These are phyloP conservation scores for Talaromyces marneffei DNA, from an alignment of 2,329 filamentous ascomycete genomes.

Conservation along the genomic window DNA sequence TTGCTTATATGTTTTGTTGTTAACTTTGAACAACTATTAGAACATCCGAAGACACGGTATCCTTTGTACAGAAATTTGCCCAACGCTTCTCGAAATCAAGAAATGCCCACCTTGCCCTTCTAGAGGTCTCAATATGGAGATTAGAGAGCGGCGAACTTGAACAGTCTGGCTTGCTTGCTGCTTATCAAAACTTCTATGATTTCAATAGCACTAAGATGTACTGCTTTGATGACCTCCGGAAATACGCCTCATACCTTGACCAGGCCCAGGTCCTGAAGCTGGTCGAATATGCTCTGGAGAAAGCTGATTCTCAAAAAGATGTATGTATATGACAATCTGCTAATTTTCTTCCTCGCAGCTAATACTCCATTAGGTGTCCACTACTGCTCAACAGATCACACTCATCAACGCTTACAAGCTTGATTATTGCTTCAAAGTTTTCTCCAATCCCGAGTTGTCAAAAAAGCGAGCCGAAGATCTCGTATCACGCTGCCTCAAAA, in stretches of 20 bases:
- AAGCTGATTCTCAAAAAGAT: constrained; percentile 17
- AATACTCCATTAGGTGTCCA: constrained; percentile 16
- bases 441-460: constrained; percentile 24
- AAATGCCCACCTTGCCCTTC: constrained; percentile 36
- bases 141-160: constrained; percentile 24
- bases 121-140: constrained; percentile 27
- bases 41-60: constrained; percentile 24
- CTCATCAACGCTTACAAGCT: constrained; percentile 41
- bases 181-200: constrained; percentile 38
- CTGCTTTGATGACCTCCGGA: constrained; percentile 41
- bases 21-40: constrained; percentile 19
- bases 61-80: constrained; percentile 33
- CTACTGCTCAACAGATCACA: constrained; percentile 25
- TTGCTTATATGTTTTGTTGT: not conserved
- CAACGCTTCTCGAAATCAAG: constrained; percentile 34
- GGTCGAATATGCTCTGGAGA: constrained; percentile 22
- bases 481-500: constrained; percentile 33
- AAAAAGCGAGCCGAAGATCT: constrained; percentile 31
- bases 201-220: constrained; percentile 39
- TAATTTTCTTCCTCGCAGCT: not conserved
- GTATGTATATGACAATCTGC: constrained; percentile 18
- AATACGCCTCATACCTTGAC: constrained; percentile 29
- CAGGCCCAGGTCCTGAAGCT: constrained; percentile 24
- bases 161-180: constrained; percentile 30
- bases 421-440: constrained; percentile 38